A percentile compares a stretch with the other conserved stretches of the same genome.
Evolutionary conservation across 345 rosid genomes (phyloP).

Genomic region (Schrenkiella parvula): DNA sequence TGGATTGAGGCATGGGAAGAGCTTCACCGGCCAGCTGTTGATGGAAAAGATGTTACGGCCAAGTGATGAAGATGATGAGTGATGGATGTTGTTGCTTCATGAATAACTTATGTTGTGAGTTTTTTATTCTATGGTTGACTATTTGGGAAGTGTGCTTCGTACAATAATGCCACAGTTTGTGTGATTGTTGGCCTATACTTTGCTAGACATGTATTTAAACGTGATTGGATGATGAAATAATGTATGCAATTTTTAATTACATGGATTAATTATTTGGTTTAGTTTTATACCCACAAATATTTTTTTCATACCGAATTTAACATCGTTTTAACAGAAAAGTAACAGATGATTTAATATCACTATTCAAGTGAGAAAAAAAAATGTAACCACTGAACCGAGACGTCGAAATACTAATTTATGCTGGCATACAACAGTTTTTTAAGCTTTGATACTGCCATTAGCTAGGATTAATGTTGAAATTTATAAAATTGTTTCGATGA

Average conservation of each 20-base stretch:
- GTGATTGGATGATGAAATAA: background rate
- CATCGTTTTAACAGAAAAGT: too few relatives aligned
- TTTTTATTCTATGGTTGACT: background rate
- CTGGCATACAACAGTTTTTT: too few relatives aligned
- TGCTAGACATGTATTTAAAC: background rate
- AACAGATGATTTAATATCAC: too few relatives aligned
- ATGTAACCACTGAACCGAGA: background rate
- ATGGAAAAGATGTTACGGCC: constrained; percentile 20
- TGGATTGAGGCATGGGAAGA: constrained; percentile 98
- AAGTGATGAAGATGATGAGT: background rate
- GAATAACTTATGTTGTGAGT: constrained; percentile 4
- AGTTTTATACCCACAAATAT: background rate
- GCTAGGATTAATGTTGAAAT: background rate
- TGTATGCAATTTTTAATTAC: background rate
- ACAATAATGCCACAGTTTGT: background rate
- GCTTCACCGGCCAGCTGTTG: constrained; percentile 45
- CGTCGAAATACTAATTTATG: too few relatives aligned
- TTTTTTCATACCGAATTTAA: background rate
- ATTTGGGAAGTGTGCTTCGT: background rate
- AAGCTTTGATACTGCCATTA: too few relatives aligned
- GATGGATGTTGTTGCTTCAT: background rate
- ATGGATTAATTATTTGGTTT: background rate
- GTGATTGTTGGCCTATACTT: background rate
- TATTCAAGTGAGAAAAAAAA: too few relatives aligned
- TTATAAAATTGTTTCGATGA: background rate